Evolutionary conservation across 495 filamentous ascomycete genomes (phyloP).

Genomic region (Lepraria neglecta): DNA sequence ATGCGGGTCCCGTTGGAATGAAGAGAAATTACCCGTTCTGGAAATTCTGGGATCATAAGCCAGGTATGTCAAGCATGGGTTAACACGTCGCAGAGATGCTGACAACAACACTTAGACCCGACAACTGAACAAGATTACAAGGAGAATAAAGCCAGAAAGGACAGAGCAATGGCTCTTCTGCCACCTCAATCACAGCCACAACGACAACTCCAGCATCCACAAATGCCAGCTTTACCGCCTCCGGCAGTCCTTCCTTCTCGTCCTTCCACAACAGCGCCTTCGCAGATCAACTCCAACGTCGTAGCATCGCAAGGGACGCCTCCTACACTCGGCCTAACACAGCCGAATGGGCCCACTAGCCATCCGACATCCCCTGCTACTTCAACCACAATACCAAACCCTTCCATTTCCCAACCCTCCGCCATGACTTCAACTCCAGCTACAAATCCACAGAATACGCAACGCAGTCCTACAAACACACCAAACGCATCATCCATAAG

Average conservation of each 20-base stretch:
- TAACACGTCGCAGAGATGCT: not conserved
- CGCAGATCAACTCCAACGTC: too few relatives aligned
- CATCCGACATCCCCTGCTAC: too few relatives aligned
- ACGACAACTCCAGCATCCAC: not conserved
- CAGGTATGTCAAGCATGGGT: not conserved
- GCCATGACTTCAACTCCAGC: too few relatives aligned
- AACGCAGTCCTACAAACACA: too few relatives aligned
- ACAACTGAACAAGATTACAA: not conserved
- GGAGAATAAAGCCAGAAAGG: slow-evolving; percentile 1
- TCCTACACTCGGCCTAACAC: too few relatives aligned
- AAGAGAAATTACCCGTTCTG: slow-evolving; percentile 5
- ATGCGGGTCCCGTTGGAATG: slow-evolving; percentile 3
- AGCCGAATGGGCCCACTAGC: too few relatives aligned
- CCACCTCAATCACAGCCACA: not conserved
- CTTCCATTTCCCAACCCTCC: too few relatives aligned
- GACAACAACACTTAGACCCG: not conserved
- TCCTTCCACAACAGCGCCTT: not conserved
- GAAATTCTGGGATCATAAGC: slow-evolving; percentile 5
- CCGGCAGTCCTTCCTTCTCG: not conserved
- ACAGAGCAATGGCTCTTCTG: not conserved
- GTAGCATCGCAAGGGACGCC: too few relatives aligned
- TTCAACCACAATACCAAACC: too few relatives aligned
- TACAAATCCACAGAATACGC: too few relatives aligned
- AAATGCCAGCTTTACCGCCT: not conserved
- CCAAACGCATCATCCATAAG: too few relatives aligned